phyloP scores from a whole-genome alignment of 2,329 filamentous ascomycete genomes.

The Fusarium abutilonis region DNA sequence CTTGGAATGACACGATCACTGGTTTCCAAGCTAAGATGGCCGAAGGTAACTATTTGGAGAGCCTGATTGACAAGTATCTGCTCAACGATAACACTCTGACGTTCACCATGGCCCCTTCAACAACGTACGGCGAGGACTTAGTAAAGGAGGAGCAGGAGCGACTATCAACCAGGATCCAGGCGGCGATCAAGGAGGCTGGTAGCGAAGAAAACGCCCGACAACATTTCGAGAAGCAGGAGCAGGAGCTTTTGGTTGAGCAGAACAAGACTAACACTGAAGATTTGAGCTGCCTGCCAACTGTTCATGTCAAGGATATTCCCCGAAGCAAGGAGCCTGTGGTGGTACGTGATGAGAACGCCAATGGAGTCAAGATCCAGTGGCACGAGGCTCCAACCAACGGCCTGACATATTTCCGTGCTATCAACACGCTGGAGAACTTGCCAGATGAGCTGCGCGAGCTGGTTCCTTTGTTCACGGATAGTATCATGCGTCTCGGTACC shows the following conservation, averaged over 20 bases:
- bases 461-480: conserved; percentile 89
- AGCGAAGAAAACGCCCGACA: conserved; percentile 76
- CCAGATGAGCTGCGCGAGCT: conserved; percentile 86
- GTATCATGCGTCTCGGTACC: conserved; percentile 92
- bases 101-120: conserved; percentile 92
- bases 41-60: conserved; percentile 82
- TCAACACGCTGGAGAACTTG: conserved; percentile 81
- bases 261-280: conserved; percentile 86
- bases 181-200: conserved; percentile 74
- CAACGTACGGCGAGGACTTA: conserved; percentile 77
- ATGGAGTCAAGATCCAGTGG: conserved; percentile 82
- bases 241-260: conserved; percentile 82
- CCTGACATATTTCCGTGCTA: conserved; percentile 91
- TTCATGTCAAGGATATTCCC: conserved; percentile 90
- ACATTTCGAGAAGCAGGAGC: conserved; percentile 79
- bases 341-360: conserved; percentile 71
- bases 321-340: conserved; percentile 72
- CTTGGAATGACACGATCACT: conserved; percentile 89
- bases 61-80: conserved; percentile 87
- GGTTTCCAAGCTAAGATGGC: conserved; percentile 82
- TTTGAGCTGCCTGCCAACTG: conserved; percentile 85
- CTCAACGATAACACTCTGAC: conserved; percentile 86
- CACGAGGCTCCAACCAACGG: conserved; percentile 94
- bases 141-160: conserved; percentile 80
- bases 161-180: conserved; percentile 76